Conservation (phyloP, 257 asterid species). For the Nyctanthes arbortristis region DNA sequence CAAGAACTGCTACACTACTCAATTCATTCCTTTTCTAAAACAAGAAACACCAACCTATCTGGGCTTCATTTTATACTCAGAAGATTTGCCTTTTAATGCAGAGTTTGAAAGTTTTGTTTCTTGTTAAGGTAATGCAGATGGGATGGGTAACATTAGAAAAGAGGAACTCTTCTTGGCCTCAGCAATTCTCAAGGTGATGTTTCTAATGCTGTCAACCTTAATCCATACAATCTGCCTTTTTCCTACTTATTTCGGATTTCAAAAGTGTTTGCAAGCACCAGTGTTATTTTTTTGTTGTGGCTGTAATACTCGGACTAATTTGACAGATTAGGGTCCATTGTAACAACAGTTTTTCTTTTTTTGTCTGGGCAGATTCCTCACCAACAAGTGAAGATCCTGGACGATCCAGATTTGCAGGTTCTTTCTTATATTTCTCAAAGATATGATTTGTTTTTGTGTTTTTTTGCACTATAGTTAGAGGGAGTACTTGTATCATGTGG, state of each 20-base stretch:
- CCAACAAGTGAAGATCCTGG: slow-evolving; percentile 69
- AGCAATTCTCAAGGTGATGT: slow-evolving; percentile 66
- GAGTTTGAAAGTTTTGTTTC: slow-evolving; percentile 15
- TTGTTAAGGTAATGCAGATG: slow-evolving; percentile 75
- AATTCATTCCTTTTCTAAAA: too few relatives aligned
- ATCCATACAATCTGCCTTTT: background rate
- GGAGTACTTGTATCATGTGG: slow-evolving; percentile 24
- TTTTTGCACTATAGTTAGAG: slow-evolving; percentile 3
- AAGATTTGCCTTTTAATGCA: too few relatives aligned
- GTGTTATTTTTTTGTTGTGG: background rate
- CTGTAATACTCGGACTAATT: background rate
- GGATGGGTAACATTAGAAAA: slow-evolving; percentile 70
- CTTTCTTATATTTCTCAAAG: slow-evolving; percentile 19
- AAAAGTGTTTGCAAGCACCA: slow-evolving; percentile 5
- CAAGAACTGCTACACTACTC: too few relatives aligned
- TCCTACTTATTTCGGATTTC: background rate
- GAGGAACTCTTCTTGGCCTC: slow-evolving; percentile 82
- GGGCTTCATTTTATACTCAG: too few relatives aligned
- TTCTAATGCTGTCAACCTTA: background rate
- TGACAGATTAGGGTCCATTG: background rate
- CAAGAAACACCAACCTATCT: too few relatives aligned
- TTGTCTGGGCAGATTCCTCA: slow-evolving; percentile 59
- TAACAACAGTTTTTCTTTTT: slow-evolving; percentile 7
- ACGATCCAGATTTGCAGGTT: slow-evolving; percentile 91
- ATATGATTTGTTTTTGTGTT: slow-evolving; percentile 14